Evolutionary conservation across 2,329 filamentous ascomycete genomes (phyloP).

Genomic region (Pseudonectria foliicola): DNA sequence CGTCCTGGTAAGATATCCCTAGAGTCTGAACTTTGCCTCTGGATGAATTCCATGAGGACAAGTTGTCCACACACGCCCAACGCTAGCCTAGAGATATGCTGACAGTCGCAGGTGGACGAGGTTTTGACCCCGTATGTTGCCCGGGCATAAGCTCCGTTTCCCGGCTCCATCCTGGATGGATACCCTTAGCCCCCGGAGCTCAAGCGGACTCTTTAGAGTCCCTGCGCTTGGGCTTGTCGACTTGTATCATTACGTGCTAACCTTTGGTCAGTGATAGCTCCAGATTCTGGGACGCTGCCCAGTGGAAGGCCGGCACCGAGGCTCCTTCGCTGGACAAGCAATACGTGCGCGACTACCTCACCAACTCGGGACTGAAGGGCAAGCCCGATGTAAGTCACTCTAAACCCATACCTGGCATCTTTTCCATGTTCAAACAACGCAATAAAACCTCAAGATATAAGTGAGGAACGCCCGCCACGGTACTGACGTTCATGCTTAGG

Average conservation of each 20-base stretch:
- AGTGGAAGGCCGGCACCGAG: constrained; percentile 55
- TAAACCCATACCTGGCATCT: background rate
- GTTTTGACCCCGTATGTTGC: constrained; percentile 13
- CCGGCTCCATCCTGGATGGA: too few relatives aligned
- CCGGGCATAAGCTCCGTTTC: constrained; percentile 45
- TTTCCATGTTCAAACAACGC: background rate
- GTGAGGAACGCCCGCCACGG: too few relatives aligned
- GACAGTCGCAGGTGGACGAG: constrained; percentile 7
- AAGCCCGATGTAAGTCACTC: constrained; percentile 14
- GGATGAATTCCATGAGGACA: too few relatives aligned
- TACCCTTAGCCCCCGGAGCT: too few relatives aligned
- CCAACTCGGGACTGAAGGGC: constrained; percentile 50
- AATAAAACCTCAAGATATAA: too few relatives aligned
- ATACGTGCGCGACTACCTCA: constrained; percentile 75
- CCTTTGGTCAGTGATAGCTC: constrained; percentile 48
- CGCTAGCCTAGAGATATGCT: background rate
- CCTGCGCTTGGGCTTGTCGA: too few relatives aligned
- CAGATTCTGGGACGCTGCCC: constrained; percentile 74
- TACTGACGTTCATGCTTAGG: too few relatives aligned
- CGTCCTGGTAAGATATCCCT: constrained; percentile 10
- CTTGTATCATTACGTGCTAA: too few relatives aligned
- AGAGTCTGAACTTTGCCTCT: background rate
- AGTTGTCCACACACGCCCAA: too few relatives aligned
- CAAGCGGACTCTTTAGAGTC: too few relatives aligned
- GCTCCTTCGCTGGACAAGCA: constrained; percentile 89